These are phyloP conservation scores for Tilletia walkeri DNA, from an alignment of 1,284 basidiomycete species.

Conservation along the genomic window DNA sequence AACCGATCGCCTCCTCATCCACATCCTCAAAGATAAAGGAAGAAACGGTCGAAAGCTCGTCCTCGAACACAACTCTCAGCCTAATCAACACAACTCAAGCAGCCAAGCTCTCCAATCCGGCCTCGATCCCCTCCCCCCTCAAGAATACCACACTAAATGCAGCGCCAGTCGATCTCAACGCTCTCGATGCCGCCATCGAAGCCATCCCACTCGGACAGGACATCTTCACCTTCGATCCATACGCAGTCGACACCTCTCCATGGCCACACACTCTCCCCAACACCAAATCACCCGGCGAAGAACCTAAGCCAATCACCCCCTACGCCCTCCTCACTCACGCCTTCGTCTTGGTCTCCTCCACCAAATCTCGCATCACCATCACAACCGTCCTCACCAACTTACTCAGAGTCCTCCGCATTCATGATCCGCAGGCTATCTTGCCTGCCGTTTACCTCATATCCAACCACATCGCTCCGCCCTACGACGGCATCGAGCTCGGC, in stretches of 20 bases:
- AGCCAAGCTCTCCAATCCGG: background rate
- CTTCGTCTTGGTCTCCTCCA: slow-evolving; percentile 70
- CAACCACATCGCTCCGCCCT: slow-evolving; percentile 73
- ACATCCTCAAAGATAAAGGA: background rate
- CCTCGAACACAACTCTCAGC: background rate
- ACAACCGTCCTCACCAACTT: slow-evolving; percentile 76
- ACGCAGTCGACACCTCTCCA: slow-evolving; percentile 30
- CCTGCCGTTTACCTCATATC: slow-evolving; percentile 85
- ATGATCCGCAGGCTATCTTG: slow-evolving; percentile 71
- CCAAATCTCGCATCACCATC: slow-evolving; percentile 78
- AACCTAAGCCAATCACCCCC: slow-evolving; percentile 59
- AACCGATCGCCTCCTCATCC: background rate
- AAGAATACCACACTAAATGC: background rate
- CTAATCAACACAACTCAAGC: background rate
- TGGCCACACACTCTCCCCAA: slow-evolving; percentile 38
- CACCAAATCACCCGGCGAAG: slow-evolving; percentile 10
- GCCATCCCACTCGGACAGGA: slow-evolving; percentile 48
- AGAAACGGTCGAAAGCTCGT: background rate
- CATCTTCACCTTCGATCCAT: slow-evolving; percentile 52
- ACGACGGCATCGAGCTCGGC: slow-evolving; percentile 57
- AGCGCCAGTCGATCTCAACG: slow-evolving; percentile 27
- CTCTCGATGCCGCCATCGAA: slow-evolving; percentile 37
- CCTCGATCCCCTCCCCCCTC: background rate
- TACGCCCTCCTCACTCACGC: slow-evolving; percentile 79
- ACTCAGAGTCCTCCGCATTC: slow-evolving; percentile 68